Conservation (phyloP, 345 rosid species). For the Garcia nutans region DNA sequence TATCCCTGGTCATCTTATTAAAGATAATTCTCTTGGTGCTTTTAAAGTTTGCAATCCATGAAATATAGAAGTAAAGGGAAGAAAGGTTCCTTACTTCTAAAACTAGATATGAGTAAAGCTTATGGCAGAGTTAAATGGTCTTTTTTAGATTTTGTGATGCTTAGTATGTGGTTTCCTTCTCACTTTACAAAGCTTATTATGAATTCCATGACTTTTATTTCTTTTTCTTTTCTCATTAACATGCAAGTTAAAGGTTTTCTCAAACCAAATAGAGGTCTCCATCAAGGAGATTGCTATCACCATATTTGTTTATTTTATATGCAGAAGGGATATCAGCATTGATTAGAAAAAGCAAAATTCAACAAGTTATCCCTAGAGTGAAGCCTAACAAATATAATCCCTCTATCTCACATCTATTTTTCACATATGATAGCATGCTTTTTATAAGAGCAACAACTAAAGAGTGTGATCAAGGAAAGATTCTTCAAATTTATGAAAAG, state of each 20-base stretch:
- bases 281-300: background rate
- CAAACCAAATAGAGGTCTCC: background rate
- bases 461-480: no score
- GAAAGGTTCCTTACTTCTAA: background rate
- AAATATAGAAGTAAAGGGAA: no score
- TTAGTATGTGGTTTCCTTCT: background rate
- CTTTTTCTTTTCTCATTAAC: background rate
- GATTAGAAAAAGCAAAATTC: background rate
- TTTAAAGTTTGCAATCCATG: background rate
- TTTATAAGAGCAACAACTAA: no score
- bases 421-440: no score
- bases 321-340: background rate
- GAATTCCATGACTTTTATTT: background rate
- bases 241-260: accelerated
- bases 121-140: background rate
- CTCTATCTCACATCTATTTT: no score
- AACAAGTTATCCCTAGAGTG: no score
- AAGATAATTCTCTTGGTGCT: background rate
- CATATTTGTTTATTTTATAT: background rate
- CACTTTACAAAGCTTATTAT: background rate
- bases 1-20: background rate
- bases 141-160: background rate
- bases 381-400: no score
- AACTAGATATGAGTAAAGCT: background rate
- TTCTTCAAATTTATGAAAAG: no score